Evolutionary conservation across 2,329 filamentous ascomycete species (phyloP), one percentile per base, ranked within the genome.

Genomic region (Colletotrichum endophyticum): DNA sequence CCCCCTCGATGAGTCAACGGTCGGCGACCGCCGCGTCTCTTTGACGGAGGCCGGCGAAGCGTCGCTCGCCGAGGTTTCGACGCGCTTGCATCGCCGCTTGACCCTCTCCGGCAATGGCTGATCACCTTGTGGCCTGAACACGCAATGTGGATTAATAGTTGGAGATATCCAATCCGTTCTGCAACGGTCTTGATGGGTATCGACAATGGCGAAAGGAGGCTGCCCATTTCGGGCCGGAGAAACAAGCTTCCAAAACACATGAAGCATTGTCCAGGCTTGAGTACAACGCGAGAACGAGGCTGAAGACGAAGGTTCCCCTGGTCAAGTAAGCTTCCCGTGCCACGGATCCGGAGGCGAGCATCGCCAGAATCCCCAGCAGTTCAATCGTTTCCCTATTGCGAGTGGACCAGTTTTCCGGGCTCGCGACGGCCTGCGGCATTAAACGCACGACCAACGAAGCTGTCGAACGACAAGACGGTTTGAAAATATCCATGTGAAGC

Each of bases 381-480:
- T 61, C 56, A 27, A 13, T 27, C 36, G 16, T 27, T 32, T 61
- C n/a, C 22, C 61, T 28, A 16, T 30, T 16, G 36, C 28, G 57
- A 62, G 68, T 39, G 73, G 39, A 30, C 73, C 69, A 36, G 22
- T 44, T 49, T 68, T 68, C 11, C 28, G 36, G 56, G 69, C 30
- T 32, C 70, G 39, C 63, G 70, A 73, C 70, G 73, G 63, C 62
- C 70, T 73, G 74, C 74, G 74, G 64, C 74, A 76, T 76, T 76
- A 61, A 76, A 76, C 59, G 74, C 64, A 76, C 70, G 70, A 76
- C 64, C 64, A 76, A 49, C 73, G 70, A 57, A 73, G 70, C 73
- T 72, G 73, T 73, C 74, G 64, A 76, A 76, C 74, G 70, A 76
- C 74, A 76, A 34, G 70, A 73, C 61, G 74, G 74, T 73, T 76